Evolutionary conservation across 768 basidiomycete genomes (phyloP), one percentile per base, ranked within the genome.

Genomic region (Cystofilobasidium macerans): DNA sequence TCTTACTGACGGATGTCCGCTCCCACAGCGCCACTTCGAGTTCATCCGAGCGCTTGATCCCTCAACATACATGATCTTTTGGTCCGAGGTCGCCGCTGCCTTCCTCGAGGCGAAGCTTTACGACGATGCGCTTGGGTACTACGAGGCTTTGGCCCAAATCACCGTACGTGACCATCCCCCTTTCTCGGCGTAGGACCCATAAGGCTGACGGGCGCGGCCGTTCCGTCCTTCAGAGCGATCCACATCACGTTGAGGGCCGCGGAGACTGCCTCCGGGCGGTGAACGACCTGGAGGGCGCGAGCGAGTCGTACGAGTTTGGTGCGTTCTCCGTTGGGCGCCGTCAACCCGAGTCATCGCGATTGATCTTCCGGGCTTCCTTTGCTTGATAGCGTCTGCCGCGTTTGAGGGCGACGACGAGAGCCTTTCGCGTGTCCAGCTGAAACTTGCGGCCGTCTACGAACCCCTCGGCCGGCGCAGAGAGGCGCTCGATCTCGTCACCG

Each of bases 371-470:
- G 45, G 56, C 8, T 36, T 28, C 20, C 57, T 36, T 24, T 32
- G 33, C 28, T 18, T 57, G 33, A n/a, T 33, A 94, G 92, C 93
- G 35, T 79, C 86, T 22, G 33, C 51, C 3, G 60, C 65, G 20
- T 67, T 56, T 22, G 65, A 61, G 30, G 43, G 38, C 12, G 58
- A 54, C 53, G 53, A 62, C 24, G 53, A 38, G 53, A 42, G 65
- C 53, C 26, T 67, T 30, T 16, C 65, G 84, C 71, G 88, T 92
- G 33, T 86, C 85, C 32, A 91, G 90, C 85, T 93, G 82, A 87
- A 88, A 69, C 81, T 97, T 0, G 94, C 93, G 0, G 88, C 88
- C 69, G 83, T 92, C 18, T 89, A 90, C 69, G 94, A 99, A 75
- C 84, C 88, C 14, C 77, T 86, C 69, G 84, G 86, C 51, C 83